Conservation (phyloP, 2,329 filamentous ascomycete species). For the Sclerotinia subarctica region DNA sequence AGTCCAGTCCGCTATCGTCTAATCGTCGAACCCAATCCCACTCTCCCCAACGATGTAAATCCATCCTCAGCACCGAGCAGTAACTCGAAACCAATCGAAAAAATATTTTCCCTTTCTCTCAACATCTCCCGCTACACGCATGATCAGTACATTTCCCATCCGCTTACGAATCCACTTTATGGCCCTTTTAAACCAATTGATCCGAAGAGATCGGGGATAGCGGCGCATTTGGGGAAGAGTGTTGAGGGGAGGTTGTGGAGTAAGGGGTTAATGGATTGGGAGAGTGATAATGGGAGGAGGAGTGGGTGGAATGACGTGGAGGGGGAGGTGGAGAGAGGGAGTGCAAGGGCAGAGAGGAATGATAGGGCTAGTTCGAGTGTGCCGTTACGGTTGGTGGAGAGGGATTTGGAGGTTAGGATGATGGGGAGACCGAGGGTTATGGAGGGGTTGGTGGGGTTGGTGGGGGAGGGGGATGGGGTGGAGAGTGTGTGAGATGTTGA, state of each 20-base stretch:
- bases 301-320: constrained; percentile 16
- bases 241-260: constrained; percentile 27
- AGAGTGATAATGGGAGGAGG: constrained; percentile 28
- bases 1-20: constrained; percentile 36
- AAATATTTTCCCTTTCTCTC: constrained; percentile 30
- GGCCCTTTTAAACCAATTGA: constrained; percentile 32
- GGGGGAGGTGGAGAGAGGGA: not conserved
- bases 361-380: constrained; percentile 15
- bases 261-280: constrained; percentile 37
- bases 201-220: constrained; percentile 27
- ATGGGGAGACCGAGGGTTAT: constrained; percentile 4
- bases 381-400: constrained; percentile 23
- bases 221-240: constrained; percentile 25
- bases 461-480: not conserved
- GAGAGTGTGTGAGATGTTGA: not conserved
- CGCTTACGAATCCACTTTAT: constrained; percentile 31
- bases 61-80: not conserved
- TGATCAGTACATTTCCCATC: constrained; percentile 27
- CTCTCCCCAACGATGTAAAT: not conserved
- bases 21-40: constrained; percentile 19
- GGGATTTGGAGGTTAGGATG: constrained; percentile 3
- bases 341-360: not conserved
- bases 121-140: constrained; percentile 18
- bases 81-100: constrained; percentile 3
- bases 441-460: constrained; percentile 4